Conservation (phyloP, 768 basidiomycete species). For the Lactarius akahatsu region DNA sequence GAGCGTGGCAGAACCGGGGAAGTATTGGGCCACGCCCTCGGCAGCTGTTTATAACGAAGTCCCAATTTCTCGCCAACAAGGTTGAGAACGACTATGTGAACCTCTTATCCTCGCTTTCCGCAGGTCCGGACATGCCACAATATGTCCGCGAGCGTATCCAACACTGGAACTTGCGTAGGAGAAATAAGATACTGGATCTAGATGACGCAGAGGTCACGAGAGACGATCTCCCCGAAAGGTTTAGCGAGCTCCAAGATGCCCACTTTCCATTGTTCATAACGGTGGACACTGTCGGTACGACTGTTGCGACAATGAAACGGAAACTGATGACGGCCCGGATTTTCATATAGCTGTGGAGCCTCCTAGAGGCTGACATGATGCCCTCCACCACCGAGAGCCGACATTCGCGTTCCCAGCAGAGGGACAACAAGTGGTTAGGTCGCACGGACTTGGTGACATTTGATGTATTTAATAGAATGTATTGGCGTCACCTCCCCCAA, state of each 20-base stretch:
- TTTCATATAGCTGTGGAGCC: conserved; percentile 43
- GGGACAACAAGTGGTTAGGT: conserved; percentile 3
- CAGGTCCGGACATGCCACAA: conserved; percentile 38
- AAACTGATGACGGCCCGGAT: not conserved
- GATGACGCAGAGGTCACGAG: conserved; percentile 47
- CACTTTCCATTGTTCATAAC: conserved; percentile 74
- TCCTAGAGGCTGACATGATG: conserved; percentile 49
- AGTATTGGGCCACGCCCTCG: conserved; percentile 48
- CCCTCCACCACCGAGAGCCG: not conserved
- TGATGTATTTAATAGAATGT: conserved; percentile 46
- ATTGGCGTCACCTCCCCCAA: conserved; percentile 63
- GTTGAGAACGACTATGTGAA: conserved; percentile 66
- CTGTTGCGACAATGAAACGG: not conserved
- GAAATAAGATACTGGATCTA: conserved; percentile 37
- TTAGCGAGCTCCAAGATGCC: conserved; percentile 53
- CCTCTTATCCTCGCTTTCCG: conserved; percentile 46
- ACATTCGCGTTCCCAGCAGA: conserved; percentile 9
- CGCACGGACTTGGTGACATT: conserved; percentile 40
- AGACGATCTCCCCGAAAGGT: conserved; percentile 49
- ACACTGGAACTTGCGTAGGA: conserved; percentile 23
- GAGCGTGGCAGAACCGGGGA: conserved; percentile 45
- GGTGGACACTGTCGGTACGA: conserved; percentile 51
- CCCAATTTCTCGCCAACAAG: conserved; percentile 58
- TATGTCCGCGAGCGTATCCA: conserved; percentile 39
- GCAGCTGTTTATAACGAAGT: conserved; percentile 74